A percentile compares a stretch with the other conserved stretches of the same genome.
These are phyloP conservation scores for Suillus brevipes DNA, from an alignment of 768 basidiomycete genomes.

Conservation along the genomic window DNA sequence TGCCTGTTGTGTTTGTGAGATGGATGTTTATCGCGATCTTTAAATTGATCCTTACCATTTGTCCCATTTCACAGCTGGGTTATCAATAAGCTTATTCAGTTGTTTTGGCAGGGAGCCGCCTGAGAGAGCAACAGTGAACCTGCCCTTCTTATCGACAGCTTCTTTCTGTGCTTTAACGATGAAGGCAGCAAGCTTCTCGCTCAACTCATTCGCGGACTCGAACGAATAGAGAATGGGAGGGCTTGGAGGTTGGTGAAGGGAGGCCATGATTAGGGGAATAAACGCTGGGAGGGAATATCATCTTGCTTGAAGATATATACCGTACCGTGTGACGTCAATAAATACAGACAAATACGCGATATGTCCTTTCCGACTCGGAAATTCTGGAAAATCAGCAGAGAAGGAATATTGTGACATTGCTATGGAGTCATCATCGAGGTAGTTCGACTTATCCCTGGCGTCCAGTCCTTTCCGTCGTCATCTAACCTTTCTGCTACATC, in stretches of 20 bases:
- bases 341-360: conserved; percentile 22
- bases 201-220: conserved; percentile 51
- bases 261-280: conserved; percentile 22
- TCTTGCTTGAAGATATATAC: conserved; percentile 5
- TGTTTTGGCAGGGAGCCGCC: conserved; percentile 89
- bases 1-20: conserved; percentile 60
- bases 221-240: conserved; percentile 78
- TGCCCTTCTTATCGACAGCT: conserved; percentile 82
- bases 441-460: not conserved
- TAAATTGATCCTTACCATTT: conserved; percentile 68
- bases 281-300: conserved; percentile 5
- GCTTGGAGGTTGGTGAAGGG: conserved; percentile 54
- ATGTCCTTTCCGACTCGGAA: not conserved
- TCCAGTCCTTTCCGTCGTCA: conserved; percentile 3
- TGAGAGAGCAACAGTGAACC: conserved; percentile 91
- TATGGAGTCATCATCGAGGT: not conserved
- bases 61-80: conserved; percentile 81
- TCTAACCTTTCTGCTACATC: conserved; percentile 6
- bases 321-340: conserved; percentile 28
- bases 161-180: conserved; percentile 87
- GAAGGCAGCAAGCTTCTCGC: conserved; percentile 72
- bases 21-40: not conserved
- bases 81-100: conserved; percentile 67
- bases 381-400: not conserved
- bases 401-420: not conserved